phyloP scores from a whole-genome alignment of 805 yeast species.

The Candida broadrunensis region DNA sequence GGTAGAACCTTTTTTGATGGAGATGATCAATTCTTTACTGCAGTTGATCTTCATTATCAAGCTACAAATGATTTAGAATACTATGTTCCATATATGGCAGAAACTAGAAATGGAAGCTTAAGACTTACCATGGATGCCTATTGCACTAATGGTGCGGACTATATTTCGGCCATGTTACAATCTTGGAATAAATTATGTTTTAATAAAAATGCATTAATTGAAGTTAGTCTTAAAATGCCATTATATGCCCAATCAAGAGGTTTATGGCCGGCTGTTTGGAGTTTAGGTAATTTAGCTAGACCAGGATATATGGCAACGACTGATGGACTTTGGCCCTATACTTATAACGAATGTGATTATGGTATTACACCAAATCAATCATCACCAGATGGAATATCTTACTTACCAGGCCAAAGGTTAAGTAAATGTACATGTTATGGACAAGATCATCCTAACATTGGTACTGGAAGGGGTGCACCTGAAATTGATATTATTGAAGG shows the following conservation, averaged over 20 bases:
- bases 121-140: conserved; percentile 30
- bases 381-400: conserved; percentile 37
- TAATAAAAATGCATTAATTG: conserved; percentile 27
- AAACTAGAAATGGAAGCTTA: conserved; percentile 33
- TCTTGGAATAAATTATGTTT: conserved; percentile 35
- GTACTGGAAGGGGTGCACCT: conserved; percentile 39
- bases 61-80: conserved; percentile 39
- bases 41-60: conserved; percentile 32
- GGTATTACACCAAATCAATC: conserved; percentile 39
- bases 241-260: conserved; percentile 29
- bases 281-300: conserved; percentile 35
- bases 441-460: conserved; percentile 35
- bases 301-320: conserved; percentile 35
- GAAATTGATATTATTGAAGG: conserved; percentile 23
- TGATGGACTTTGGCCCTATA: conserved; percentile 40
- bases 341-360: conserved; percentile 34
- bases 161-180: conserved; percentile 36
- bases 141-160: conserved; percentile 23
- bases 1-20: conserved; percentile 37
- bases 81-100: conserved; percentile 35
- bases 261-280: conserved; percentile 40
- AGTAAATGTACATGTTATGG: conserved; percentile 32
- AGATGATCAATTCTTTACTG: conserved; percentile 37
- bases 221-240: conserved; percentile 28
- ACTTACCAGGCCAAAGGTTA: conserved; percentile 34